Evolutionary conservation across 2,329 filamentous ascomycete species (phyloP).

Genomic region (Colletotrichum aenigma): DNA sequence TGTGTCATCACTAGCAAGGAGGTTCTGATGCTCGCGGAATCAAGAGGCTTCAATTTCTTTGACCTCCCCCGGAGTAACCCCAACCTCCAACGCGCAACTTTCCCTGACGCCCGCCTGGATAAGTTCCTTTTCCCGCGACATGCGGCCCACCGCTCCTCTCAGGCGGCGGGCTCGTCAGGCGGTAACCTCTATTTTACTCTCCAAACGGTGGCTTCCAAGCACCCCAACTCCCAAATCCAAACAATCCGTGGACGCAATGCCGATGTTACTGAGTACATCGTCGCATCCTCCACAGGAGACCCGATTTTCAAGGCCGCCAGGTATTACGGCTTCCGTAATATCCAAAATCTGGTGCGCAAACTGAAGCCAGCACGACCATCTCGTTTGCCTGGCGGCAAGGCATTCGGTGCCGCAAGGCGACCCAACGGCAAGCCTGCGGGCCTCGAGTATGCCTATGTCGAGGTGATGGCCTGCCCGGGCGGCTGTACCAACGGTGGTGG

Average conservation of each 20-base stretch:
- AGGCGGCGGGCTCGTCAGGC: slow-evolving; percentile 78
- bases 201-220: slow-evolving; percentile 70
- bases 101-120: slow-evolving; percentile 75
- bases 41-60: slow-evolving; percentile 79
- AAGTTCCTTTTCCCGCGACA: slow-evolving; percentile 74
- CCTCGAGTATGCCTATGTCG: slow-evolving; percentile 86
- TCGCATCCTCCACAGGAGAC: slow-evolving; percentile 61
- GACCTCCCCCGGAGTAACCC: slow-evolving; percentile 63
- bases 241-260: slow-evolving; percentile 81
- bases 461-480: slow-evolving; percentile 99
- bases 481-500: slow-evolving; percentile 98
- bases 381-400: slow-evolving; percentile 78
- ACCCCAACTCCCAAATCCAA: slow-evolving; percentile 75
- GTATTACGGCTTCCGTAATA: slow-evolving; percentile 98
- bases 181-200: slow-evolving; percentile 89
- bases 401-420: slow-evolving; percentile 59
- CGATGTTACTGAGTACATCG: slow-evolving; percentile 86
- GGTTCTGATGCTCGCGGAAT: slow-evolving; percentile 85
- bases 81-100: slow-evolving; percentile 55
- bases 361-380: slow-evolving; percentile 82
- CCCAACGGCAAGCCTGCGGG: slow-evolving; percentile 52
- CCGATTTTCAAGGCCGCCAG: slow-evolving; percentile 80
- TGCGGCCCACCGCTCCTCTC: slow-evolving; percentile 46
- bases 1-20: slow-evolving; percentile 98
- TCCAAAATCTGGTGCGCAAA: slow-evolving; percentile 94